Percentiles rank a stretch among this genome's conserved stretches.
Evolutionary conservation across 441 rosid species (phyloP).

Genomic region (Iberis amara): DNA sequence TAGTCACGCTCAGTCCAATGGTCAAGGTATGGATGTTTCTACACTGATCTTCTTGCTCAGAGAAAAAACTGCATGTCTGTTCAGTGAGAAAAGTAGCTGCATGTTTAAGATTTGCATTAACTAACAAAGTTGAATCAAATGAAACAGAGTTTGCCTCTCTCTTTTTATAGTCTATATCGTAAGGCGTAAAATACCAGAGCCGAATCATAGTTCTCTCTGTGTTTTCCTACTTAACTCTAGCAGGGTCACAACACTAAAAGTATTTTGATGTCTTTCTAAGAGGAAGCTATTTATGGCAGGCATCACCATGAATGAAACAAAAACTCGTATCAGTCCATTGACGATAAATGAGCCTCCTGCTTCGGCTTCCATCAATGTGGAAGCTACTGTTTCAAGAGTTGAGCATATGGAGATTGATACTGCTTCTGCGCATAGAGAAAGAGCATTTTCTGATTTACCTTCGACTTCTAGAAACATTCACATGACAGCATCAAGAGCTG

Average conservation of each 20-base stretch:
- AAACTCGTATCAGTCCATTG: constrained; percentile 31
- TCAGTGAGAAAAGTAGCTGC: background rate
- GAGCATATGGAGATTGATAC: constrained; percentile 64
- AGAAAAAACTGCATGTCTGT: background rate
- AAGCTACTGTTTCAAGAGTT: constrained; percentile 35
- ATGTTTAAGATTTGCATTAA: background rate
- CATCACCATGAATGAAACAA: constrained; percentile 31
- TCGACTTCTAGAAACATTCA: constrained; percentile 30
- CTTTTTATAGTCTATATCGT: background rate
- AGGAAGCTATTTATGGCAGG: constrained; percentile 33
- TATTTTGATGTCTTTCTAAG: constrained; percentile 3
- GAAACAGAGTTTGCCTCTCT: background rate
- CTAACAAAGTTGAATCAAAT: background rate
- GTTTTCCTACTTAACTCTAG: constrained; percentile 7
- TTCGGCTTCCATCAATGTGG: constrained; percentile 35
- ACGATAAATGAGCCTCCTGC: constrained; percentile 31
- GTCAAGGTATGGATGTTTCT: constrained; percentile 46
- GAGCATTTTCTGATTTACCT: constrained; percentile 28
- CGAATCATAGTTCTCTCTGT: background rate
- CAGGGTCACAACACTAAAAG: background rate
- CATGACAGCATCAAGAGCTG: constrained; percentile 31
- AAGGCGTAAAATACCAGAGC: background rate
- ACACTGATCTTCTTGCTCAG: constrained; percentile 2
- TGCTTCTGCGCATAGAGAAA: constrained; percentile 23
- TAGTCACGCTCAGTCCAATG: constrained; percentile 33